phyloP scores from a whole-genome alignment of 805 yeast species.

The Wickerhamomyces hampshirensis region DNA sequence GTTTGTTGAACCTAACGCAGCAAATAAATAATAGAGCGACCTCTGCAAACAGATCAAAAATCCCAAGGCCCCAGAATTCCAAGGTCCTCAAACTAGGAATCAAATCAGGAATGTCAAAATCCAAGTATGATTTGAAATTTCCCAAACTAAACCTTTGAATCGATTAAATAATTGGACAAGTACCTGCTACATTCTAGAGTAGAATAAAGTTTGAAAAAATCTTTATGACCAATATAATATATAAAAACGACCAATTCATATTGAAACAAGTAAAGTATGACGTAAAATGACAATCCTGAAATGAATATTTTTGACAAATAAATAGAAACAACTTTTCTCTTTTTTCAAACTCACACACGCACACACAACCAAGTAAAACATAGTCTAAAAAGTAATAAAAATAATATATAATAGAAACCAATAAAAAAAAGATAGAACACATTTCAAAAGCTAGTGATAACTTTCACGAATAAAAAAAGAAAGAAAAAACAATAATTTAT shows the following conservation, averaged over 20 bases:
- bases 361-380: background rate
- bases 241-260: background rate
- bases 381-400: background rate
- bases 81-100: slow-evolving; percentile 3
- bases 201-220: no score
- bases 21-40: background rate
- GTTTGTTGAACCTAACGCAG: background rate
- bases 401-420: no score
- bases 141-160: slow-evolving; percentile 7
- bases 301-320: background rate
- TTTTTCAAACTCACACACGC: background rate
- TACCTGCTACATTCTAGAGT: no score
- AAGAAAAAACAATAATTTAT: background rate
- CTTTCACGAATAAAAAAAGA: no score
- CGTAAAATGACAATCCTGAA: background rate
- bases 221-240: background rate
- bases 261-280: background rate
- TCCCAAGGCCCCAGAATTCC: slow-evolving; percentile 9
- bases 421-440: no score
- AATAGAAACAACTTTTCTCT: background rate
- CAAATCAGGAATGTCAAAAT: slow-evolving; percentile 3
- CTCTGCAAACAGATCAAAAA: slow-evolving; percentile 3
- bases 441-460: no score
- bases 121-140: slow-evolving; percentile 13
- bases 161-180: background rate